Evolutionary conservation across 192 early-diverging fungal species (phyloP), one percentile per base, ranked within the genome.

Genomic region (Coemansia guatemalensis): DNA sequence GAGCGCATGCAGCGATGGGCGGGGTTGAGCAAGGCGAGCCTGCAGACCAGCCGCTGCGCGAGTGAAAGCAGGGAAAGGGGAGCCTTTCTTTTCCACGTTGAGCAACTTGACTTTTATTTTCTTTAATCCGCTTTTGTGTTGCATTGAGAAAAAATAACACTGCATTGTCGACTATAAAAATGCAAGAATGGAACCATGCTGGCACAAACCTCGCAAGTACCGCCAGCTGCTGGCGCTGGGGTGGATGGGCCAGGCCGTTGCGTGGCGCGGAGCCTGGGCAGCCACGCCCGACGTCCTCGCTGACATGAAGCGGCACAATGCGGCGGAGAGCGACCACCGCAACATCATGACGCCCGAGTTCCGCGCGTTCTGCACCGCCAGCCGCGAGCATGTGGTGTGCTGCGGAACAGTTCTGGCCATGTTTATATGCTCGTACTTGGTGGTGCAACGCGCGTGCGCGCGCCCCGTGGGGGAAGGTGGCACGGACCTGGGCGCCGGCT

Each of bases 281-380:
- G 22, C 27, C 4, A 22, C 57, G 12, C 20, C 32, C 25, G 71
- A 63, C 29, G 63, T 78, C 58, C 76, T 78, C 47, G 71, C 62
- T 8, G 76, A 73, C 53, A 78, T 78, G 76, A 73, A 73, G 48
- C 76, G 76, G 24, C 49, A 64, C 53, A 78, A 78, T 44, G 76
- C 64, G 26, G 67, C 39, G 0, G 76, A 78, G 5, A 78, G 76
- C 64, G 76, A 78, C 66, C 71, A 78, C 67, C 65, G 76, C 39
- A 73, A 69, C 54, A 73, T 78, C 27, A 78, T 78, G 76, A 78
- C 76, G 56, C 76, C 76, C 20, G 76, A 78, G 39, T 78, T 69
- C 55, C 70, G 70, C 18, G 50, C 53, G 44, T 78, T 78, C 53
- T 78, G 76, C 64, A 68, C 73, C 27, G 51, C 64, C 39, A 69